Percentiles rank a stretch among this genome's conserved stretches.
These are phyloP conservation scores for Hypoxylon lenormandii DNA, from an alignment of 495 filamentous ascomycete species.

Conservation along the genomic window DNA sequence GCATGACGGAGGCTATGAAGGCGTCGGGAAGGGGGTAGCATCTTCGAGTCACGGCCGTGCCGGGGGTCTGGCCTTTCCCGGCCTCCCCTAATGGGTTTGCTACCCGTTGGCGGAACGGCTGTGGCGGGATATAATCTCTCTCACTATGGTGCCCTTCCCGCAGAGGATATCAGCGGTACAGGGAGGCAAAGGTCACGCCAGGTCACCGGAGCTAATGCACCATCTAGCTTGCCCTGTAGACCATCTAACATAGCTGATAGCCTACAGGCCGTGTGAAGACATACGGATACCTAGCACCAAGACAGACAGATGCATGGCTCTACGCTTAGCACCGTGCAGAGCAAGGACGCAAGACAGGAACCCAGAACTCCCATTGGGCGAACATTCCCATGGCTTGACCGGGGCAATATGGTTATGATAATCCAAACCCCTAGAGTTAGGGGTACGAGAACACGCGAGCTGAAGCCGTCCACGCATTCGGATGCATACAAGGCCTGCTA, in stretches of 20 bases:
- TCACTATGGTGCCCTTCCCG: conserved; percentile 1
- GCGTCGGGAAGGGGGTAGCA: conserved; percentile 18
- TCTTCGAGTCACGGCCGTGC: conserved; percentile 5
- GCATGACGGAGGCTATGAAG: conserved; percentile 11
- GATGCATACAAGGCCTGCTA: conserved; percentile 5
- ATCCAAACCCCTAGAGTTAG: conserved; percentile 6
- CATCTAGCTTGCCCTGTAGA: neutral
- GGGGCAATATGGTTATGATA: neutral
- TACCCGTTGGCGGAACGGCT: conserved; percentile 19
- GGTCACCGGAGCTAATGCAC: conserved; percentile 8
- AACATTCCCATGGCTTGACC: neutral
- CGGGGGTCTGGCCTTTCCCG: conserved; percentile 19
- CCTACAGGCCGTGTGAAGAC: conserved; percentile 9
- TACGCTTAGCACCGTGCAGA: conserved; percentile 13
- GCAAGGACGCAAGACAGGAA: conserved; percentile 3
- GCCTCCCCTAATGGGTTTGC: neutral
- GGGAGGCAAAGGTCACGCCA: neutral
- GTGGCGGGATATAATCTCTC: conserved; percentile 11
- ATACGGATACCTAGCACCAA: conserved; percentile 11
- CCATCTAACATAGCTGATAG: neutral
- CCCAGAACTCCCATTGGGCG: conserved; percentile 12
- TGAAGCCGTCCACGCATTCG: conserved; percentile 5
- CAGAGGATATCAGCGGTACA: conserved; percentile 11
- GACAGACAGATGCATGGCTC: conserved; percentile 12
- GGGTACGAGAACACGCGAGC: conserved; percentile 6